Base-by-base conservation (phyloP, 2,329 filamentous ascomycete species). In the Microsporum ferrugineum region DNA sequence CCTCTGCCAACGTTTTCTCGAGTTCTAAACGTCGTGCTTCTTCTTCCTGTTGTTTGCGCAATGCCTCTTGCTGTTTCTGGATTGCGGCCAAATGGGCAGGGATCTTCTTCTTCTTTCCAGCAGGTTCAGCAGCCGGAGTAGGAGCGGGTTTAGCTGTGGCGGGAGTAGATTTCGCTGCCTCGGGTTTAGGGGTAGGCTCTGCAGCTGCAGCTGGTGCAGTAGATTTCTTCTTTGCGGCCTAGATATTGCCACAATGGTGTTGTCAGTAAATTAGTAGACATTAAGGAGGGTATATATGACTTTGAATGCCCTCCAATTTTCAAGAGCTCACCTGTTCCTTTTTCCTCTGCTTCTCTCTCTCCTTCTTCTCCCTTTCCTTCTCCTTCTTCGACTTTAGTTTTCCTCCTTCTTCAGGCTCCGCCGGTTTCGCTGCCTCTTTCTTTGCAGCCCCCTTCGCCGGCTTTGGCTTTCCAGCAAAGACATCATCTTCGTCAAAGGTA, bases 331-430 rank as follows among this genome's bases (percentile, higher is more conserved):
- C 90, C 84, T 97, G 88, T 76, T 99, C 94, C 84, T 91, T 99
- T 80, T 99, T 99, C 67, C 91, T 83, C 78, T 94, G 89, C 84
- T 99, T 99, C 80, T 99, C 94, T 64, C 90, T 86, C 79, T 99
- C 94, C 79, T 96, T 99, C 82, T 92, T 97, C 71, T 92, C 82
- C 77, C 90, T 95, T 75, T 99, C 94, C 79, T 99, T 99, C 79
- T 99, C 91, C 62, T 95, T 94, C 83, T 97, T 99, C 43, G 90
- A 95, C 78, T 97, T 85, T 57, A 97, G 81, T 60, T 85, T 83
- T 51, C 87, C 87, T 62, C 79, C 79, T 2, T 79, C 80, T 8
- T 77, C 80, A 17, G 80, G 80, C 23, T 79, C 80, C 5, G 79
- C 81, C 4, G 34, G 70, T 68, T 43, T 69, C 68, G 17, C 68